Evolutionary conservation across 306 rosid species (phyloP).

Genomic region (Cucumis melo): DNA sequence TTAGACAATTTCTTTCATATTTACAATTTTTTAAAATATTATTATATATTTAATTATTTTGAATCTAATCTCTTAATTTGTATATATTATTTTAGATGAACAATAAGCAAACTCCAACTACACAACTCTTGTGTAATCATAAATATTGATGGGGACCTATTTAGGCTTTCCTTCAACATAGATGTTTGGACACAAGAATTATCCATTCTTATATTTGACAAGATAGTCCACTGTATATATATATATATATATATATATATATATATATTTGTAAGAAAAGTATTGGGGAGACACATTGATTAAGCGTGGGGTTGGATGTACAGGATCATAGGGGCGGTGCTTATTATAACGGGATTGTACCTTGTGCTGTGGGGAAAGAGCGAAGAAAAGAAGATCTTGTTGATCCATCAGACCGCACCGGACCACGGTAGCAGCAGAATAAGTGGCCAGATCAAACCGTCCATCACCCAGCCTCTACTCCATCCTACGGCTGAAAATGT

Average conservation of each 20-base stretch:
- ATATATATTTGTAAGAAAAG: background rate
- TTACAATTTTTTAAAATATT: too few relatives aligned
- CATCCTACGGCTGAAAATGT: conserved; percentile 78
- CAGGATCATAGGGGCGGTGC: conserved; percentile 86
- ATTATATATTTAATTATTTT: too few relatives aligned
- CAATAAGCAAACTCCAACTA: background rate
- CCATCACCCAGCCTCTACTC: conserved; percentile 73
- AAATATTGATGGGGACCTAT: background rate
- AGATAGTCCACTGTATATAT: background rate
- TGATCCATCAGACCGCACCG: conserved; percentile 26
- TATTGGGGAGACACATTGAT: background rate
- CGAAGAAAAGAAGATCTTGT: conserved; percentile 50
- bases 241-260: too few relatives aligned
- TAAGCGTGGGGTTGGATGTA: conserved; percentile 9
- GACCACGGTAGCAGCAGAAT: conserved; percentile 47
- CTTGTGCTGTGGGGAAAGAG: conserved; percentile 86
- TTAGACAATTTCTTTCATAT: too few relatives aligned
- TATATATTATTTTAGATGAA: too few relatives aligned
- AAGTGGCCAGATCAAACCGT: conserved; percentile 10
- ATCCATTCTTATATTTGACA: background rate
- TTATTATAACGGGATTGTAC: conserved; percentile 74
- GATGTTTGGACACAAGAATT: background rate
- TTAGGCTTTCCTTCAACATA: background rate
- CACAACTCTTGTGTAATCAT: background rate
- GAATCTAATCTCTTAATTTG: too few relatives aligned